These are phyloP conservation scores for Flaveria linearis DNA, from an alignment of 129 eudicot species.

Conservation along the genomic window DNA sequence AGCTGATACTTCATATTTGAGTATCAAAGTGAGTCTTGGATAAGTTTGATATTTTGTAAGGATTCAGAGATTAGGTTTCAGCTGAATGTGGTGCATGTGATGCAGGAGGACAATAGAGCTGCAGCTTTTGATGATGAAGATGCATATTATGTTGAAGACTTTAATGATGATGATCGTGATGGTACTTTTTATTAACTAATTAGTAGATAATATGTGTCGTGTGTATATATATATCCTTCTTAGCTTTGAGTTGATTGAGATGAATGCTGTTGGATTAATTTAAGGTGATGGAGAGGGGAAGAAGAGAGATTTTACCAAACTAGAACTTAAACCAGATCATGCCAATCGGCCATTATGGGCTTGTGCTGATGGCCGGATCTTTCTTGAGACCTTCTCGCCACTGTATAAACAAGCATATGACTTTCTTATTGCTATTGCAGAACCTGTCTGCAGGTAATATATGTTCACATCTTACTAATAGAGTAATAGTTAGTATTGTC, in stretches of 20 bases:
- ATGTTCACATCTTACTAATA: not conserved
- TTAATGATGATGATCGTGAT: slow-evolving; percentile 50
- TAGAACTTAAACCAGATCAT: slow-evolving; percentile 94
- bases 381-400: slow-evolving; percentile 86
- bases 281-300: slow-evolving; percentile 56
- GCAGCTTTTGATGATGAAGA: slow-evolving; percentile 51
- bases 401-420: slow-evolving; percentile 93
- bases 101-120: slow-evolving; percentile 62
- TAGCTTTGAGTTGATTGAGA: slow-evolving; percentile 5
- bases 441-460: slow-evolving; percentile 88
- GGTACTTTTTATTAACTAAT: slow-evolving; percentile 42
- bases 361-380: slow-evolving; percentile 95
- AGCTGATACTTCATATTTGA: too few species aligned
- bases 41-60: slow-evolving; percentile 7
- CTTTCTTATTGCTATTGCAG: slow-evolving; percentile 93
- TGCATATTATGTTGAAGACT: slow-evolving; percentile 48
- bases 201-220: not conserved
- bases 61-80: slow-evolving; percentile 10
- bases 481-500: not conserved
- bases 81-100: slow-evolving; percentile 8
- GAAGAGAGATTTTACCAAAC: slow-evolving; percentile 72
- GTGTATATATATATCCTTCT: not conserved
- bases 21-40: slow-evolving; percentile 1
- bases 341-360: slow-evolving; percentile 92
- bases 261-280: slow-evolving; percentile 18